Percentiles rank a stretch among this genome's conserved stretches.
Evolutionary conservation across 495 filamentous ascomycete species (phyloP).

Genomic region (Xylaria intraflava): DNA sequence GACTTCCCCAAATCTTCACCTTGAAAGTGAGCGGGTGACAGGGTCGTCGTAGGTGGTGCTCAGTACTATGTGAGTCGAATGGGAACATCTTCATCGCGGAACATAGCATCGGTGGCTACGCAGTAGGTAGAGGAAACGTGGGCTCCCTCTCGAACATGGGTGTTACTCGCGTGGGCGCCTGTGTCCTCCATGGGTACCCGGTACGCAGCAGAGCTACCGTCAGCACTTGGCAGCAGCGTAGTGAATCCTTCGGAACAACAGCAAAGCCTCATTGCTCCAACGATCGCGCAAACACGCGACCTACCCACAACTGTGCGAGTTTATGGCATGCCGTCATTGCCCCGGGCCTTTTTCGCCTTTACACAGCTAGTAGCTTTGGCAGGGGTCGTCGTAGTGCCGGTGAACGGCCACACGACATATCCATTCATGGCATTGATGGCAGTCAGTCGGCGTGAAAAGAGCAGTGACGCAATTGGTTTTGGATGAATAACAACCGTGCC

Average conservation of each 20-base stretch:
- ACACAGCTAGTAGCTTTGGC: too few relatives aligned
- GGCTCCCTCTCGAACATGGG: slow-evolving; percentile 11
- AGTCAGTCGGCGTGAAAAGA: background rate
- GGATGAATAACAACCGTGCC: background rate
- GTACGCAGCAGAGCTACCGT: background rate
- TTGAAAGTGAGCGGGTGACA: background rate
- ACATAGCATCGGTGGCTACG: too few relatives aligned
- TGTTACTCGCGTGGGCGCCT: background rate
- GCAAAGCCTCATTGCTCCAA: slow-evolving; percentile 7
- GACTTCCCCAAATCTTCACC: background rate
- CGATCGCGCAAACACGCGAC: background rate
- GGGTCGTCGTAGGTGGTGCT: background rate
- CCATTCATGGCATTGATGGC: background rate
- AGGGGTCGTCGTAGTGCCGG: background rate
- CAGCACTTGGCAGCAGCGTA: slow-evolving; percentile 2
- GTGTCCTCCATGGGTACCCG: background rate
- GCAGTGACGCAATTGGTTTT: background rate
- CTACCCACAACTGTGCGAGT: background rate
- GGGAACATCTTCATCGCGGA: too few relatives aligned
- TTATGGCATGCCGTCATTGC: background rate
- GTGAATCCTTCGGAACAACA: slow-evolving; percentile 2
- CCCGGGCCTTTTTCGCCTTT: too few relatives aligned
- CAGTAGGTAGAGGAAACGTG: background rate
- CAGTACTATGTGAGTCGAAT: too few relatives aligned
- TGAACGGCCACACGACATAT: background rate